phyloP scores from a whole-genome alignment of 345 rosid genomes.

The Erodium maritimum region DNA sequence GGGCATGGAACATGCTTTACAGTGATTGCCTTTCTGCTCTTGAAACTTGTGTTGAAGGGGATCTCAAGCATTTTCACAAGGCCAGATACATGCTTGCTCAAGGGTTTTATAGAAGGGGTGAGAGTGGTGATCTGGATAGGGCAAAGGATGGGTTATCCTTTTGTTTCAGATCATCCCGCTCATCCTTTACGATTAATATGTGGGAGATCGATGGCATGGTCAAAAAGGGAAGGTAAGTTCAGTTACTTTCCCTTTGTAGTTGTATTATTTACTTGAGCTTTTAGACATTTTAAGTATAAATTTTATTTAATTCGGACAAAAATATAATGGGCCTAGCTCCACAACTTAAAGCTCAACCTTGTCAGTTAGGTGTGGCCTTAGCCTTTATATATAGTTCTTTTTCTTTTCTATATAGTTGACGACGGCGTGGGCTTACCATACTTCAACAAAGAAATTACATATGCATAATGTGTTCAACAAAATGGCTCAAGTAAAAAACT shows the following conservation, averaged over 20 bases:
- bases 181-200: slow-evolving; percentile 90
- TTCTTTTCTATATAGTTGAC: too few species aligned
- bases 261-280: slow-evolving; percentile 1
- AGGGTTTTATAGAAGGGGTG: slow-evolving; percentile 67
- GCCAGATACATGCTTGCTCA: slow-evolving; percentile 94
- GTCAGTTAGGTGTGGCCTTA: too few species aligned
- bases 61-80: slow-evolving; percentile 95
- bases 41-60: slow-evolving; percentile 84
- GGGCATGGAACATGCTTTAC: slow-evolving; percentile 75
- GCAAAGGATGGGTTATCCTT: slow-evolving; percentile 92
- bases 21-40: slow-evolving; percentile 78
- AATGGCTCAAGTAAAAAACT: not conserved
- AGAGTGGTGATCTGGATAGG: slow-evolving; percentile 65
- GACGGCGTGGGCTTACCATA: too few species aligned
- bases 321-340: too few species aligned
- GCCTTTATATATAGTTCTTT: too few species aligned
- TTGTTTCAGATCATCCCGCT: slow-evolving; percentile 86
- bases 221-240: slow-evolving; percentile 71
- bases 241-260: not conserved
- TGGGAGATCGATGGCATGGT: slow-evolving; percentile 99
- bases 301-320: too few species aligned
- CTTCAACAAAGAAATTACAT: not conserved
- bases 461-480: not conserved
- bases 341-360: too few species aligned
- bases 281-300: too few species aligned